Base-by-base conservation (phyloP, 805 yeast species). In the Blastobotrys terrestris region DNA sequence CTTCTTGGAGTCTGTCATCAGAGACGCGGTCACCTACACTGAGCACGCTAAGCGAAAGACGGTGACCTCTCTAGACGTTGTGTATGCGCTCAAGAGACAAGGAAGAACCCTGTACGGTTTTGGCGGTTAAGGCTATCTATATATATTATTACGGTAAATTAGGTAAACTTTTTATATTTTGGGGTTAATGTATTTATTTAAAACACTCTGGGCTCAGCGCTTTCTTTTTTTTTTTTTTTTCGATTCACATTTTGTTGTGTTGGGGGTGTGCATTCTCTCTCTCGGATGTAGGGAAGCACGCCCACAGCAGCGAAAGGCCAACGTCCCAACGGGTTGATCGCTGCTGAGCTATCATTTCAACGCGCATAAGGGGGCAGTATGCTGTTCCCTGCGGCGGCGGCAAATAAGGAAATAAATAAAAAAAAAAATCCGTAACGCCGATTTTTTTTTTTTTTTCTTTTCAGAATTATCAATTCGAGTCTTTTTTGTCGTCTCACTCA, bases 21-120 rank as follows among this genome's bases (percentile, higher is more conserved):
- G 97, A 83, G 98, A 92, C 69, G 97, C 98, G 67, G 97, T 92
- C 68, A 89, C 97, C 68, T 92, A 92, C 83, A 92, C 98, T 64
- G 98, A 92, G 80, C 97, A 92, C 85, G 98, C 98, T 68, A 92
- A 92, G 92, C 89, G 98, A 85, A 92, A 92, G 89, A 92, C 98
- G 63, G 98, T 92, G 69, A 92, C 98, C 66, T 90, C 98, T 59
- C 83, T 92, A 72, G 98, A 92, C 75, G 98, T 92, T 66, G 97
- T 92, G 69, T 92, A 92, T 76, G 98, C 98, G 68, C 86, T 92
- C 79, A 92, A 92, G 92, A 90, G 98, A 85, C 97, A 92, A 82
- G 99, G 99, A 72, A 88, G 97, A 81, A 92, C 98, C 79, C 85
- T 92, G 76, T 92, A 92, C 75, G 98, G 98, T 90, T 92, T 91